These are phyloP conservation scores for Solanum sitiens DNA, from an alignment of 257 asterid species.

Conservation along the genomic window DNA sequence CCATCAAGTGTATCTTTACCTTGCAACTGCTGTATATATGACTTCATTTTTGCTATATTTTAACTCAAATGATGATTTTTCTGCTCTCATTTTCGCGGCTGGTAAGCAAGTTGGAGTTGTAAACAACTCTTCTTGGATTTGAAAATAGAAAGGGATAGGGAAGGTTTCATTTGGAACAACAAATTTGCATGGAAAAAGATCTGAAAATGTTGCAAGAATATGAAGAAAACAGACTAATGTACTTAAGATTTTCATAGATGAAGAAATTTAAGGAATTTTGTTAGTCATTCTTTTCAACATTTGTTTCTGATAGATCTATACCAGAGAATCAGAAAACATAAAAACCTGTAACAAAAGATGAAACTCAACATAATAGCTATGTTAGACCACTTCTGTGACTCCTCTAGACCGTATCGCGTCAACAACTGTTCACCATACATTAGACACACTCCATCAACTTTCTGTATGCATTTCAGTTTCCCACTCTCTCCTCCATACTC, in stretches of 20 bases:
- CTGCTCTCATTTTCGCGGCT: neutral
- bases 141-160: neutral
- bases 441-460: constrained; percentile 32
- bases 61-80: neutral
- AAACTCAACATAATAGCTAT: constrained; percentile 43
- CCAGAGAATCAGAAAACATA: constrained; percentile 44
- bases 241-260: neutral
- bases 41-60: neutral
- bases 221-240: neutral
- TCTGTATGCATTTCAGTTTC: constrained; percentile 38
- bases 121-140: neutral
- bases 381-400: constrained; percentile 57
- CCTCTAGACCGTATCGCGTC: constrained; percentile 39
- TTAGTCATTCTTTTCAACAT: neutral
- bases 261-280: neutral
- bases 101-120: neutral
- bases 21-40: neutral
- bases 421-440: constrained; percentile 41
- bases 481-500: constrained; percentile 62
- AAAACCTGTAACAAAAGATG: constrained; percentile 42
- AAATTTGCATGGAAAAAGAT: neutral
- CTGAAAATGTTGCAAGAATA: neutral
- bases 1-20: neutral
- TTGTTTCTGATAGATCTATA: constrained; percentile 28
- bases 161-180: neutral